A percentile compares a stretch with the other conserved stretches of the same genome.
Conservation (phyloP, 2,329 filamentous ascomycete species). For the Aspergillus persii region DNA sequence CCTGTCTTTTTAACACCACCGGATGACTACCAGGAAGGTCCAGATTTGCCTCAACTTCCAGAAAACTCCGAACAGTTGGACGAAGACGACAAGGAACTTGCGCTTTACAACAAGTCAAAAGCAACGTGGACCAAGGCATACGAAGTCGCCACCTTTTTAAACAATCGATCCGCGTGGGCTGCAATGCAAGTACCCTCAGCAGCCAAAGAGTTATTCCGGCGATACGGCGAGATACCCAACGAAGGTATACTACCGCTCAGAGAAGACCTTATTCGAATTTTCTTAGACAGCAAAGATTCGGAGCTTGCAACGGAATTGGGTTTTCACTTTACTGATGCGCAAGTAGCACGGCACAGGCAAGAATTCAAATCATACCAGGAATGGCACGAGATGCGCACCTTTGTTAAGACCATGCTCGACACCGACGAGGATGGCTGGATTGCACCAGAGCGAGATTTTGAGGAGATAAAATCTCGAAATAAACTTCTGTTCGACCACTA, state of each 20-base stretch:
- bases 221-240: slow-evolving; percentile 27
- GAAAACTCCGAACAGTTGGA: slow-evolving; percentile 30
- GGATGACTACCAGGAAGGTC: slow-evolving; percentile 16
- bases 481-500: slow-evolving; percentile 13
- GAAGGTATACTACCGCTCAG: slow-evolving; percentile 30
- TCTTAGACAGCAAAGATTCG: slow-evolving; percentile 23
- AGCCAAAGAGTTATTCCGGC: slow-evolving; percentile 32
- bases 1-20: slow-evolving; percentile 26
- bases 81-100: slow-evolving; percentile 15
- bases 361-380: slow-evolving; percentile 30
- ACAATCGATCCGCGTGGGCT: slow-evolving; percentile 21
- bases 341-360: no score
- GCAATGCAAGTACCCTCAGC: slow-evolving; percentile 27
- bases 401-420: slow-evolving; percentile 27
- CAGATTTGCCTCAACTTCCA: slow-evolving; percentile 24
- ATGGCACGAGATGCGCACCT: slow-evolving; percentile 24
- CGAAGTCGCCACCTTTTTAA: slow-evolving; percentile 24
- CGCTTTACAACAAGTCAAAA: slow-evolving; percentile 16
- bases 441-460: slow-evolving; percentile 29
- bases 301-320: slow-evolving; percentile 26
- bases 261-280: slow-evolving; percentile 32
- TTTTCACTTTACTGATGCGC: no score
- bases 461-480: slow-evolving; percentile 24
- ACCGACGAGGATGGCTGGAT: slow-evolving; percentile 40
- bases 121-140: slow-evolving; percentile 29